Base-by-base conservation (phyloP, 2,329 filamentous ascomycete genomes). In the Aspergillus ochraceus region DNA sequence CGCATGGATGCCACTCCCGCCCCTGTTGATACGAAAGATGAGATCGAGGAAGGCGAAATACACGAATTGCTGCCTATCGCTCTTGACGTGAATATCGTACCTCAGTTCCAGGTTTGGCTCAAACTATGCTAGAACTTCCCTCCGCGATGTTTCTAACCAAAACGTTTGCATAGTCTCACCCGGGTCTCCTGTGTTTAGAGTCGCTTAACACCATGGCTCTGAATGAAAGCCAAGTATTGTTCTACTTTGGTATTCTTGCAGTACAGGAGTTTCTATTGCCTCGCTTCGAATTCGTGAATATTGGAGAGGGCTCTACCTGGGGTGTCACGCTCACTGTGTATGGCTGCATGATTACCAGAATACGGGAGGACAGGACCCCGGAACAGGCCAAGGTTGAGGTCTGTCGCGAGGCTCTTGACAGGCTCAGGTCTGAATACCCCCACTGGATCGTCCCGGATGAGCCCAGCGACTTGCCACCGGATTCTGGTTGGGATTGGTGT, bases 201-300 rank as follows among this genome's bases (percentile, higher is more conserved):
- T 59, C 63, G 6, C 24, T 59, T 3, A 6, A 53, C 24, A 19
- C 60, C 66, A 9, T 54, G 60, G 47, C 22, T 2, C 36, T 74
- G 51, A 58, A 54, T 9, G 52, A 55, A n/a, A 54, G 62, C 4
- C 60, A 68, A 20, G 63, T 69, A 1, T 49, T 76, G 6, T 77
- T 74, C 19, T 70, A 64, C 54, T 76, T 76, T 55, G 71, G 71
- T 11, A 66, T 74, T 1, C 49, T 77, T 6, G 58, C 63, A 1
- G 58, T 69, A 6, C 66, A 72, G 52, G 65, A 65, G 11, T 50
- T 61, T 8, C 64, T 76, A 10, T 49, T 60, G 6, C 72, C 74
- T 0, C 55, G 53, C 1, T 72, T 73, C 46, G 57, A 68, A 1
- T 74, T 66, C 60, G 64, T 54, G 24, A 45, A 49, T 52, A 29